Evolutionary conservation across 2,329 filamentous ascomycete genomes (phyloP), one percentile per base, ranked within the genome.

Genomic region (Colletotrichum liriopes): DNA sequence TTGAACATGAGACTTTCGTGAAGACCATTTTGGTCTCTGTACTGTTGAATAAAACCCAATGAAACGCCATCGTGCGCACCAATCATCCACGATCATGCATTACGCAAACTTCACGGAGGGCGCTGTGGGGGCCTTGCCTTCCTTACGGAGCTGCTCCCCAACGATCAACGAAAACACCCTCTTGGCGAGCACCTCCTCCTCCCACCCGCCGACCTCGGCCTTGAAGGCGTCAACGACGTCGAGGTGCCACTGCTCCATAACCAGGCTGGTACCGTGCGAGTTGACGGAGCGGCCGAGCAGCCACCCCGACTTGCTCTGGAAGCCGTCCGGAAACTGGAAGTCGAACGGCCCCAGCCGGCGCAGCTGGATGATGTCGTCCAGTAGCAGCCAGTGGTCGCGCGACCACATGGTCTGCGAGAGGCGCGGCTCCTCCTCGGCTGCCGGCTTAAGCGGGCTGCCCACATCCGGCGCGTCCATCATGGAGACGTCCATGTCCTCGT

Each of bases 141-240:
- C 63, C 72, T 74, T 71, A 49, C 83, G 77, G 72, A 82, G 82
- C 78, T 84, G 79, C 78, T 89, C 88, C 1, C 86, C 88, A 0
- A 89, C 79, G 2, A 90, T 79, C 32, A 91, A 79, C 51, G 84
- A 84, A 77, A 90, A 90, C 29, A 91, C 77, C 55, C 89, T 79
- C 80, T 87, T 89, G 12, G 84, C 85, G 8, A 91, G 78, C 14
- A 79, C 79, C 9, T 75, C 80, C 74, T 86, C 88, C 29, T 86
- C 84, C 88, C 88, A 90, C 3, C 81, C 80, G 23, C 84, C 84
- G 3, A 88, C 82, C 70, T 86, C 82, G 16, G 77, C 77, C 68
- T 79, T 80, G 75, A 90, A 91, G 3, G 85, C 88, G 70, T 89
- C 86, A 32, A 90, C 84, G 65, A 90, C 84, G 71, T 91, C 88